A percentile compares a stretch with the other conserved stretches of the same genome.
Conservation (phyloP, 306 rosid species). For the Quercus parvula region DNA sequence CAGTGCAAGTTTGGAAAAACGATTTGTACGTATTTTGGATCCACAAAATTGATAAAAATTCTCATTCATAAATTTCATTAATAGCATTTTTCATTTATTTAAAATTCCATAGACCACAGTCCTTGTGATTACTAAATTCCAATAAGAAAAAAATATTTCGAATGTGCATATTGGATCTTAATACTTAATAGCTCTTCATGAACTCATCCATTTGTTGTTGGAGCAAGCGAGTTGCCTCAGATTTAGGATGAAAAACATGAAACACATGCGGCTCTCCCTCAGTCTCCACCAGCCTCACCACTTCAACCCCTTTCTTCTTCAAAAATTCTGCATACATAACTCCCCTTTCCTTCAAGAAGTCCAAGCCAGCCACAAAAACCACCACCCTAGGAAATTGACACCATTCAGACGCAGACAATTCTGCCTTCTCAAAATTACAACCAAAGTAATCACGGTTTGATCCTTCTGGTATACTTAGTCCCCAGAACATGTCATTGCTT, state of each 20-base stretch:
- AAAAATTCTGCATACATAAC: constrained; percentile 62
- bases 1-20: not conserved
- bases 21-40: not conserved
- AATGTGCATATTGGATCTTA: constrained; percentile 4
- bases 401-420: constrained; percentile 37
- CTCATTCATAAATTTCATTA: not conserved
- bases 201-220: constrained; percentile 60
- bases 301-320: constrained; percentile 43
- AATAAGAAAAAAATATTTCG: not conserved
- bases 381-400: constrained; percentile 48
- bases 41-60: not conserved
- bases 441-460: constrained; percentile 53
- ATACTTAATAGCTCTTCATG: constrained; percentile 33
- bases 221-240: constrained; percentile 58
- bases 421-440: constrained; percentile 54
- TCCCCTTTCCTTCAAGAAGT: constrained; percentile 80
- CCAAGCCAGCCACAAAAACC: constrained; percentile 73
- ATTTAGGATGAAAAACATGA: constrained; percentile 54
- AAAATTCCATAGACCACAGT: not conserved
- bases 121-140: not conserved
- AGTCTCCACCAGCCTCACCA: constrained; percentile 61
- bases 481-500: constrained; percentile 59
- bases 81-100: not conserved
- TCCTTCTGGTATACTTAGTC: constrained; percentile 58
- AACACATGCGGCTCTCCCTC: constrained; percentile 47